Evolutionary conservation across 331 rosid species (phyloP), one percentile per base, ranked within the genome.

Genomic region (Arachis monticola): DNA sequence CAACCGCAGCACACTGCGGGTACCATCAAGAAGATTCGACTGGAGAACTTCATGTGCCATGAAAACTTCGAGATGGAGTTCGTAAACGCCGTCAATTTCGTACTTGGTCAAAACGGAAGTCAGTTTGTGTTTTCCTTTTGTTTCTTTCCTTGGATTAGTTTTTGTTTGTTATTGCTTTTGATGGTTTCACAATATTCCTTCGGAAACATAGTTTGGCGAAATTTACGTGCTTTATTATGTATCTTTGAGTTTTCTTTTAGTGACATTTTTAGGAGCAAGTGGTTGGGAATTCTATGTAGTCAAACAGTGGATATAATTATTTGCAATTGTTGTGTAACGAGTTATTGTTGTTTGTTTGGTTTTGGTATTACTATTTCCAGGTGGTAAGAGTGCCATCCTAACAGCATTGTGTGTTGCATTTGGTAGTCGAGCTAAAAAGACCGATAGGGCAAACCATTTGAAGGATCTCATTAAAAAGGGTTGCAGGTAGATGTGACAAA

Each of bases 91-190:
- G 87, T 92, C 31, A 94, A 92, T 72, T 87, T 94, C 88, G 81
- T 94, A 59, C 92, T 95, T 3, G 99, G 99, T 27, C 99, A 92
- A 78, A 94, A 94, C 55, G 99, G 99, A 85, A 94, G 99, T 92
- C 41, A 68, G 96, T 77, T 1, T 38, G 41, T 5, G 41, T 38
- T 38, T 38, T 38, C 41, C 41, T 38, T 2, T 38, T 3, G 4
- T 2, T 38, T 38, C 5, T 38, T 38, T 38, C 0, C 41, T 38
- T 38, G 5, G n/a, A 4, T 2, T 7, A 10, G 51, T 74, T 52
- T 2, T 63, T 10, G 22, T 60, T 60, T 62, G 8, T 55, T 51
- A 30, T 27, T 45, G 51, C 7, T 42, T 55, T 7, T 45, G 22
- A 41, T 71, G 7, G 30, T 70, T 69, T 50, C n/a, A 27, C 41